Evolutionary conservation across 2,329 filamentous ascomycete genomes (phyloP).

Genomic region (Ceratocystis colombiana): DNA sequence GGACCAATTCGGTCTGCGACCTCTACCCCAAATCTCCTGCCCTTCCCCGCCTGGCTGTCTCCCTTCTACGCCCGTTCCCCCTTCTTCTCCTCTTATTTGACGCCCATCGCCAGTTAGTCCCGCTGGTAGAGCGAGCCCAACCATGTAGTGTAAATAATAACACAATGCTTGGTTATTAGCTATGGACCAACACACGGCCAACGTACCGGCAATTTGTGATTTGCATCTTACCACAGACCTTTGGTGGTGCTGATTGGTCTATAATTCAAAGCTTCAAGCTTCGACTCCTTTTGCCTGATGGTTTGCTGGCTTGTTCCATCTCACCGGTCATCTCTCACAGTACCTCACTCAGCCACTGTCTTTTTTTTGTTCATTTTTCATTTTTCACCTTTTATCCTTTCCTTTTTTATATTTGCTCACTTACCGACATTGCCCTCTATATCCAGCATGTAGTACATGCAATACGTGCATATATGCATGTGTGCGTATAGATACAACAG

Average conservation of each 20-base stretch:
- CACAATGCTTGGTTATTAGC: too few species aligned
- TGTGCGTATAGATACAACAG: background rate
- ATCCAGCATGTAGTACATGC: conserved; percentile 6
- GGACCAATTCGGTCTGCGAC: background rate
- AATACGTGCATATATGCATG: background rate
- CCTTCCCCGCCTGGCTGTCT: background rate
- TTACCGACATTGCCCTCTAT: background rate
- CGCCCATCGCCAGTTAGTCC: too few species aligned
- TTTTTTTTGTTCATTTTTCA: background rate
- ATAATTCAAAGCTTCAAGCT: background rate
- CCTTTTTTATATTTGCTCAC: background rate
- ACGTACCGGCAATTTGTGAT: background rate
- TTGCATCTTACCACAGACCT: background rate
- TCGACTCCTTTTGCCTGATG: background rate
- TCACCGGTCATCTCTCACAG: background rate
- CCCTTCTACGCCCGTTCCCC: background rate
- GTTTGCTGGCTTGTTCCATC: background rate
- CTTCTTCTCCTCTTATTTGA: background rate
- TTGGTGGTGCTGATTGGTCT: background rate
- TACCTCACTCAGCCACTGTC: background rate
- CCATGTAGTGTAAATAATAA: too few species aligned
- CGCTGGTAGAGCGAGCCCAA: too few species aligned
- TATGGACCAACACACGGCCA: too few species aligned
- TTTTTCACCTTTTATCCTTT: background rate
- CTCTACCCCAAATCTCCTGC: background rate